Conservation (phyloP, 345 rosid genomes). For the Salix dunnii region DNA sequence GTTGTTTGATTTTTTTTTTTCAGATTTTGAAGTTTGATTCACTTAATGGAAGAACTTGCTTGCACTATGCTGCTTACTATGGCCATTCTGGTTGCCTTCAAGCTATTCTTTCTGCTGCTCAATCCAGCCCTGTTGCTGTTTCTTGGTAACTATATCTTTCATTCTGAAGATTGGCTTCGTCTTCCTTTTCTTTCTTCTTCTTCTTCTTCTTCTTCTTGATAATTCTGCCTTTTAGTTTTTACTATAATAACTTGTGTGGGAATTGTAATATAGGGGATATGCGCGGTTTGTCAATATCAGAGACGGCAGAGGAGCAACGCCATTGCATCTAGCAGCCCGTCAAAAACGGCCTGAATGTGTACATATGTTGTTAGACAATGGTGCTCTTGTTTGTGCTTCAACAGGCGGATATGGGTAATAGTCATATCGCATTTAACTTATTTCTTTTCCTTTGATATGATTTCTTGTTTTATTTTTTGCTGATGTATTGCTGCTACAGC, state of each 20-base stretch:
- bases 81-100: slow-evolving; percentile 80
- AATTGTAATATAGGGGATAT: slow-evolving; percentile 64
- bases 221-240: not conserved
- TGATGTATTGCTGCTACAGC: slow-evolving; percentile 40
- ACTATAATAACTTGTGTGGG: not conserved
- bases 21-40: slow-evolving; percentile 97
- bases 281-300: slow-evolving; percentile 88
- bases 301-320: slow-evolving; percentile 90
- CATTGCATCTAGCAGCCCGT: slow-evolving; percentile 90
- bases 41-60: slow-evolving; percentile 77
- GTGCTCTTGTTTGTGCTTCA: slow-evolving; percentile 93
- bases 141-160: slow-evolving; percentile 51
- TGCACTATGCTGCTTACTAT: slow-evolving; percentile 92
- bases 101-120: slow-evolving; percentile 77
- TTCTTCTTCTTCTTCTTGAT: not conserved
- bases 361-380: slow-evolving; percentile 71
- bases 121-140: slow-evolving; percentile 71
- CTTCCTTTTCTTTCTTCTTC: not conserved
- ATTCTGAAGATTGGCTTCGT: not conserved
- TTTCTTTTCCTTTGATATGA: not conserved
- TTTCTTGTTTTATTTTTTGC: slow-evolving; percentile 9
- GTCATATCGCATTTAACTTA: not conserved
- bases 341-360: slow-evolving; percentile 86
- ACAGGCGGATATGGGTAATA: slow-evolving; percentile 88
- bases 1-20: slow-evolving; percentile 1